phyloP scores from a whole-genome alignment of 352 stramenopile genomes.

The Phytophthora aleatoria region DNA sequence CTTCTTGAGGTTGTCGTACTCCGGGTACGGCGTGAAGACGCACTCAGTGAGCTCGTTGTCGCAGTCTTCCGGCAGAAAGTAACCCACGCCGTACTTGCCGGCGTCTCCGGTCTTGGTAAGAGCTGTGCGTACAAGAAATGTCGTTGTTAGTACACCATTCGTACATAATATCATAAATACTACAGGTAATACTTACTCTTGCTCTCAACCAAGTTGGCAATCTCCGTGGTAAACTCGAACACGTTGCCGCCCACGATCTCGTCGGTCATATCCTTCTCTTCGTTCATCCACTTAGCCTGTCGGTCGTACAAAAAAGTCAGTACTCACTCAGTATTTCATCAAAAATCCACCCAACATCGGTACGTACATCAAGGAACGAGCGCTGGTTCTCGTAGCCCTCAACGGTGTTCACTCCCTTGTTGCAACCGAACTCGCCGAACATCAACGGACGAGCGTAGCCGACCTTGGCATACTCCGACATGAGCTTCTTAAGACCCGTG shows the following conservation, averaged over 20 bases:
- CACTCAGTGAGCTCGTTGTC: slow-evolving; percentile 54
- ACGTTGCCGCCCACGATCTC: slow-evolving; percentile 76
- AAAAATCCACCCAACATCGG: not conserved
- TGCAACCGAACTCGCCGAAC: slow-evolving; percentile 83
- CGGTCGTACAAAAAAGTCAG: not conserved
- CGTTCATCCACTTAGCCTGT: slow-evolving; percentile 79
- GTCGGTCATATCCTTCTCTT: slow-evolving; percentile 64
- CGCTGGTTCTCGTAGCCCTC: slow-evolving; percentile 76
- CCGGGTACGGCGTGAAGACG: slow-evolving; percentile 58
- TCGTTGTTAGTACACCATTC: not conserved
- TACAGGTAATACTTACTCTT: slow-evolving; percentile 32
- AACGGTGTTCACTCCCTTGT: slow-evolving; percentile 64
- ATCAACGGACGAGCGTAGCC: slow-evolving; percentile 67
- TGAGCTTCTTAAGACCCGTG: slow-evolving; percentile 61
- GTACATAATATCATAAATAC: not conserved
- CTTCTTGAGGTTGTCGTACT: slow-evolving; percentile 63
- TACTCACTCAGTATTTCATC: not conserved
- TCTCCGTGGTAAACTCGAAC: slow-evolving; percentile 76
- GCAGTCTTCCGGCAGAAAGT: slow-evolving; percentile 66
- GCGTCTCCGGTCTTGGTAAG: slow-evolving; percentile 51
- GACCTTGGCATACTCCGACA: slow-evolving; percentile 54
- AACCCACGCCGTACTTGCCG: slow-evolving; percentile 66
- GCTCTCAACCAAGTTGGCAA: slow-evolving; percentile 49
- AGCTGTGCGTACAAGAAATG: slow-evolving; percentile 18
- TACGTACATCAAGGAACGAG: slow-evolving; percentile 54